Percentiles rank a stretch among this genome's conserved stretches.
Conservation (phyloP, 768 basidiomycete species). For the Mycena polygramma region DNA sequence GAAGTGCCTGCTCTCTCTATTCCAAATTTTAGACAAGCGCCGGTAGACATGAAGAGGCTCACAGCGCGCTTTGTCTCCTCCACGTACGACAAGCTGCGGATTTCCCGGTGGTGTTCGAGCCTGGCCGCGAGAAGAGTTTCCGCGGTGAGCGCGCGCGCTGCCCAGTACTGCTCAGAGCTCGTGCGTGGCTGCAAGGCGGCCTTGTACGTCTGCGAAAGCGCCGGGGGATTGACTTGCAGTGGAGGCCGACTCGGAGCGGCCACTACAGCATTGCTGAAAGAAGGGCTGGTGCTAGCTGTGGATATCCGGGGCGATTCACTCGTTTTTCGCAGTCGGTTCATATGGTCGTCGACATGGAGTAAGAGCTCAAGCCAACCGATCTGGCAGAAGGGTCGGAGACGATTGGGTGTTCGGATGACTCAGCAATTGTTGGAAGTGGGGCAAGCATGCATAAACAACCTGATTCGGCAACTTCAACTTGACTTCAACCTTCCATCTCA, state of each 20-base stretch:
- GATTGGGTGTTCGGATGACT: neutral
- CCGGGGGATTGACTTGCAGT: slow-evolving; percentile 18
- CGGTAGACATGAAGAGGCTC: slow-evolving; percentile 37
- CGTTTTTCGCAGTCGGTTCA: slow-evolving; percentile 33
- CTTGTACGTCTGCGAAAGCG: slow-evolving; percentile 25
- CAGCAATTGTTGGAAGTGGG: neutral
- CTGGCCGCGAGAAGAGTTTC: slow-evolving; percentile 70
- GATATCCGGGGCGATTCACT: slow-evolving; percentile 26
- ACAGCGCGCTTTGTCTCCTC: slow-evolving; percentile 65
- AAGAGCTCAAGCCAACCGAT: neutral
- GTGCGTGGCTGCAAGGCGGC: slow-evolving; percentile 27
- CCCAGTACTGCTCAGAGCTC: slow-evolving; percentile 73
- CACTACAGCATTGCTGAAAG: slow-evolving; percentile 20
- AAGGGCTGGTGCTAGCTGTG: slow-evolving; percentile 3
- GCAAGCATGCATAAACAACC: too few species aligned
- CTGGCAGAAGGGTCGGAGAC: neutral
- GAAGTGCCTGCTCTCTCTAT: slow-evolving; percentile 61
- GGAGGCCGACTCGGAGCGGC: slow-evolving; percentile 17
- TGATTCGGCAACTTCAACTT: too few species aligned
- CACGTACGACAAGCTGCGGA: slow-evolving; percentile 54
- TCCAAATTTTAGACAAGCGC: slow-evolving; percentile 2
- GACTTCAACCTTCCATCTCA: too few species aligned
- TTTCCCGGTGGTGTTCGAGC: slow-evolving; percentile 62
- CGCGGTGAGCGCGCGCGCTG: slow-evolving; percentile 72
- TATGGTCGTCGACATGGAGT: slow-evolving; percentile 15